Conservation (phyloP, 306 rosid genomes). For the Casuarina equisetifolia region DNA sequence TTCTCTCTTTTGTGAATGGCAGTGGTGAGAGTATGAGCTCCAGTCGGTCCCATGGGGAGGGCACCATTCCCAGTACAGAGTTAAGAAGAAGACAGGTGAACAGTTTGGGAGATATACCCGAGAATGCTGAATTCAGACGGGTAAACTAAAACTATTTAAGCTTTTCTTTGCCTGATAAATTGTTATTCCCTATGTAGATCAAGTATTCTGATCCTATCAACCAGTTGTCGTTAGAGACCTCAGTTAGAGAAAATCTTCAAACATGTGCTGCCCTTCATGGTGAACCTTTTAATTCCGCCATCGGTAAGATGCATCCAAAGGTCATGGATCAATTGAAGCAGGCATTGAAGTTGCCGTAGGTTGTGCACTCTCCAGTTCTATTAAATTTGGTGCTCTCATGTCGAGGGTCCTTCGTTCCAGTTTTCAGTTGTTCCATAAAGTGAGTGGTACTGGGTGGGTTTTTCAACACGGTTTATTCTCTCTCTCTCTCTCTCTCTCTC, state of each 20-base stretch:
- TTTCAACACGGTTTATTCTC: constrained; percentile 10
- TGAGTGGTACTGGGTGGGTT: constrained; percentile 48
- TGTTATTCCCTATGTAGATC: constrained; percentile 52
- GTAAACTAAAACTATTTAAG: neutral
- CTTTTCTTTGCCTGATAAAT: constrained; percentile 25
- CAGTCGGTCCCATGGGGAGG: constrained; percentile 50
- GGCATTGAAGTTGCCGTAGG: constrained; percentile 80
- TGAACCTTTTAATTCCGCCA: constrained; percentile 79
- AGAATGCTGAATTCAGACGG: constrained; percentile 25
- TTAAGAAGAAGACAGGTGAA: constrained; percentile 79
- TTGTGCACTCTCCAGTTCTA: constrained; percentile 22
- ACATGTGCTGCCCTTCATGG: constrained; percentile 90
- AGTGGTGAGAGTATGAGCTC: constrained; percentile 70
- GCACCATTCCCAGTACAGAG: constrained; percentile 62
- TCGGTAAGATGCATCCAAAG: constrained; percentile 84
- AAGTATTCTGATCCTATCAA: constrained; percentile 83
- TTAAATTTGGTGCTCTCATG: constrained; percentile 22
- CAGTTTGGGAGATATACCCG: constrained; percentile 14
- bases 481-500: neutral
- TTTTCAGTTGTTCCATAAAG: constrained; percentile 32
- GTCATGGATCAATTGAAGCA: constrained; percentile 79
- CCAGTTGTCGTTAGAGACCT: constrained; percentile 76
- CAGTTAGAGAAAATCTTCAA: constrained; percentile 84
- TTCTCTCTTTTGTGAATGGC: constrained; percentile 30
- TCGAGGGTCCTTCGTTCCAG: constrained; percentile 31